Evolutionary conservation across 2,329 filamentous ascomycete species (phyloP).

Genomic region (Exophiala sp.): DNA sequence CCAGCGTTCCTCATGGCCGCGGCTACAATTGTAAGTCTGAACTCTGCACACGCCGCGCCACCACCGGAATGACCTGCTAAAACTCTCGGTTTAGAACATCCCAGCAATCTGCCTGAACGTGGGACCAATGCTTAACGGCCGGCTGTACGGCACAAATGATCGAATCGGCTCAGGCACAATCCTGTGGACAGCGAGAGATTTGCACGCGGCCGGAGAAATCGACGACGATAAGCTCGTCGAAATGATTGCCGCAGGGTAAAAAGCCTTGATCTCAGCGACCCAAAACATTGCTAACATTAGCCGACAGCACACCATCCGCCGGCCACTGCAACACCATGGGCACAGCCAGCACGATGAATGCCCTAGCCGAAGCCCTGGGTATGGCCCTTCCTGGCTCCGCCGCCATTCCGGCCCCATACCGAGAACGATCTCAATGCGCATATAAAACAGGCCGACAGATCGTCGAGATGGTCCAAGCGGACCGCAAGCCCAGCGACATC

Average conservation of each 20-base stretch:
- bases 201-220: constrained; percentile 48
- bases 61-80: constrained; percentile 8
- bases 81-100: constrained; percentile 39
- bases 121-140: constrained; percentile 53
- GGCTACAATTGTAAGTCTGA: constrained; percentile 42
- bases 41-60: no score
- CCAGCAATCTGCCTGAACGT: constrained; percentile 53
- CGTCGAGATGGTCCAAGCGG: constrained; percentile 49
- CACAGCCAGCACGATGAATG: constrained; percentile 54
- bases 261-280: background rate
- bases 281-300: background rate
- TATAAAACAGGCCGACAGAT: constrained; percentile 50
- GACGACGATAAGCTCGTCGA: constrained; percentile 45
- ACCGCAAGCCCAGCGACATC: constrained; percentile 53
- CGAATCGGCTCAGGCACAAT: constrained; percentile 47
- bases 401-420: constrained; percentile 51
- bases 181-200: constrained; percentile 49
- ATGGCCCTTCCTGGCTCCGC: constrained; percentile 53
- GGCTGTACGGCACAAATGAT: constrained; percentile 35
- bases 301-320: constrained; percentile 41
- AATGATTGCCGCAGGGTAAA: constrained; percentile 43
- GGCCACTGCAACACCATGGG: constrained; percentile 56
- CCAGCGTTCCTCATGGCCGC: constrained; percentile 52
- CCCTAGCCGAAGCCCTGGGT: constrained; percentile 51
- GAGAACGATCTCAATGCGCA: constrained; percentile 47